Base-by-base conservation (phyloP, 2,329 filamentous ascomycete species). In the Leptographium wingfieldii region DNA sequence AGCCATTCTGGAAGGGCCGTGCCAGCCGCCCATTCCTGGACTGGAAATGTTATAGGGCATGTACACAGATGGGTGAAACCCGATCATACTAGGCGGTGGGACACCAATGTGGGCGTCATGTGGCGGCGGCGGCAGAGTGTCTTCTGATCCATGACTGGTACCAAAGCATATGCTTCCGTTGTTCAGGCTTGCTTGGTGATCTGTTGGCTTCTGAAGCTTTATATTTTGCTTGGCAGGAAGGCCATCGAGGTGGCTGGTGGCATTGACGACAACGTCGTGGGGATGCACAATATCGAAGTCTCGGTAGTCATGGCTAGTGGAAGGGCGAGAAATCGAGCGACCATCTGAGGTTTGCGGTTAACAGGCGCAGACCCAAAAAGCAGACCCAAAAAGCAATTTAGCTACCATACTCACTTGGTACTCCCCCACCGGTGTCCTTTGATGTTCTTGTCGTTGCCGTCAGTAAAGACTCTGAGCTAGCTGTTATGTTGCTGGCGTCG, bases 131-230 rank as follows among this genome's bases (percentile, higher is more conserved):
- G 83, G 83, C 5, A 83, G 85, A 0, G 82, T 80, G 58, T 75
- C 78, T 65, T 80, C 78, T 14, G 83, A 85, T 22, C 76, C 77
- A 38, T 76, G 71, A 62, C 80, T 79, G 7, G 73, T 74, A 40
- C 80, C 80, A 65, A 85, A 84, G 63, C 83, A 75, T 57, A 84
- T 71, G 67, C 77, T 83, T 46, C 79, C 75, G 61, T 77, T 77
- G 67, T 79, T 84, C 16, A 75, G 76, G 59, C 80, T 81, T 49
- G 76, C 69, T 57, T 81, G 78, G 64, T 83, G 79, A 65, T 78
- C 58, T 14, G 59, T n/a, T 11, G 29, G 49, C 29, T 59, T 59
- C 6, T 14, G 60, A 2, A 48, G 54, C 3, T 51, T 48, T 48
- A 54, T 51, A 46, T 3, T 56, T 40, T 58, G 59, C 43, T 10